Evolutionary conservation across 2,329 filamentous ascomycete species (phyloP).

Genomic region (Trichothecium sympodiale): DNA sequence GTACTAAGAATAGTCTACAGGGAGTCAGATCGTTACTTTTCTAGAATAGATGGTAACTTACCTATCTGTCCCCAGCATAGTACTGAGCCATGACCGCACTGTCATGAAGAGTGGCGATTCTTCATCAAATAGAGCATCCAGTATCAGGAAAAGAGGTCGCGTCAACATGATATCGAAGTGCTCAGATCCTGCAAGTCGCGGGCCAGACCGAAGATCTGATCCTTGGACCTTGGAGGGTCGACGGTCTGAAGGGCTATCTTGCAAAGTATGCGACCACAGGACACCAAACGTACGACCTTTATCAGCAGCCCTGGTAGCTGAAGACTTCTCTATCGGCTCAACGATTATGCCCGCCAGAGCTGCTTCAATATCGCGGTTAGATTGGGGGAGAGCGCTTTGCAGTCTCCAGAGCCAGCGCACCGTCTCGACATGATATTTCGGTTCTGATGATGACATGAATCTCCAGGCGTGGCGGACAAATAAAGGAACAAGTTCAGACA

Average conservation of each 20-base stretch:
- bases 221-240: constrained; percentile 33
- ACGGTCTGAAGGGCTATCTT: constrained; percentile 46
- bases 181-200: constrained; percentile 42
- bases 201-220: constrained; percentile 19
- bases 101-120: constrained; percentile 65
- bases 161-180: constrained; percentile 66
- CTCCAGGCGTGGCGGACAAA: constrained; percentile 68
- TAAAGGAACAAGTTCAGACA: constrained; percentile 53
- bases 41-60: no score
- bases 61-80: constrained; percentile 51
- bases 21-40: no score
- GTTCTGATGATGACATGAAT: constrained; percentile 68
- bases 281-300: constrained; percentile 60
- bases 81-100: constrained; percentile 71
- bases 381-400: constrained; percentile 57
- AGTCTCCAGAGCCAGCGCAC: constrained; percentile 79
- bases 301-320: constrained; percentile 36
- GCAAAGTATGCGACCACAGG: constrained; percentile 71
- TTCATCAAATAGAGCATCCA: constrained; percentile 68
- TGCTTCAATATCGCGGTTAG: constrained; percentile 68
- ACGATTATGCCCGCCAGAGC: constrained; percentile 62
- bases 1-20: constrained; percentile 51
- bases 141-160: constrained; percentile 67
- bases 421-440: constrained; percentile 91
- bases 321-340: constrained; percentile 11